phyloP scores from a whole-genome alignment of 2,329 filamentous ascomycete species.

The Trichoderma koningiopsis region DNA sequence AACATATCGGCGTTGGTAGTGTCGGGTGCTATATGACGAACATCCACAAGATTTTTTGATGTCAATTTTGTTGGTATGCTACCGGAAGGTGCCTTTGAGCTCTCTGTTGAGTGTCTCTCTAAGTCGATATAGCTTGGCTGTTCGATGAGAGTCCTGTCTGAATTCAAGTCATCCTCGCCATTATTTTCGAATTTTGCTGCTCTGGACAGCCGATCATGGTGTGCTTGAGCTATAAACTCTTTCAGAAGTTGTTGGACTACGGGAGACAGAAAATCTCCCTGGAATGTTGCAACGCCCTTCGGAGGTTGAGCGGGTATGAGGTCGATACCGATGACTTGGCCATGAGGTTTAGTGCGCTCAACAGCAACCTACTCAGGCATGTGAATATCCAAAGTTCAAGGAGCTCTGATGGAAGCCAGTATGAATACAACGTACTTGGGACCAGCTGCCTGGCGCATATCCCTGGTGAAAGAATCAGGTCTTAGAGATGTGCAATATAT shows the following conservation, averaged over 20 bases:
- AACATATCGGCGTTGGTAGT: background rate
- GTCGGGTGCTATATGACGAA: constrained; percentile 39
- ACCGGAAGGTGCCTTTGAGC: constrained; percentile 41
- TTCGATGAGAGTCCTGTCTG: constrained; percentile 33
- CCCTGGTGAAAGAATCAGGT: constrained; percentile 52
- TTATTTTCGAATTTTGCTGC: constrained; percentile 29
- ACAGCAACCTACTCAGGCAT: constrained; percentile 67
- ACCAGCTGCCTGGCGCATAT: constrained; percentile 76
- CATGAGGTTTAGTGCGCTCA: constrained; percentile 72
- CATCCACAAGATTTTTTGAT: constrained; percentile 61
- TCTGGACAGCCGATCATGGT: constrained; percentile 33
- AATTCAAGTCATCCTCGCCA: constrained; percentile 17
- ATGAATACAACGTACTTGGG: constrained; percentile 52
- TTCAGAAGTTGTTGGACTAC: constrained; percentile 75
- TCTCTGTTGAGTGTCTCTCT: constrained; percentile 51
- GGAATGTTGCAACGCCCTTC: constrained; percentile 87
- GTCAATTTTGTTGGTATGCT: background rate
- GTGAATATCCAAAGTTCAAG: background rate
- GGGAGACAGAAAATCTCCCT: constrained; percentile 85
- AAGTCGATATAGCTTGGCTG: constrained; percentile 67
- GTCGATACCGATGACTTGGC: constrained; percentile 87
- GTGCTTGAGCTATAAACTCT: constrained; percentile 68
- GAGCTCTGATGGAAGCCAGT: background rate
- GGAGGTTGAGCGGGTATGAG: constrained; percentile 91
- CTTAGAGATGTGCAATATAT: background rate